Evolutionary conservation across 2,329 filamentous ascomycete genomes (phyloP).

Genomic region (Sodiomyces alkalinus): DNA sequence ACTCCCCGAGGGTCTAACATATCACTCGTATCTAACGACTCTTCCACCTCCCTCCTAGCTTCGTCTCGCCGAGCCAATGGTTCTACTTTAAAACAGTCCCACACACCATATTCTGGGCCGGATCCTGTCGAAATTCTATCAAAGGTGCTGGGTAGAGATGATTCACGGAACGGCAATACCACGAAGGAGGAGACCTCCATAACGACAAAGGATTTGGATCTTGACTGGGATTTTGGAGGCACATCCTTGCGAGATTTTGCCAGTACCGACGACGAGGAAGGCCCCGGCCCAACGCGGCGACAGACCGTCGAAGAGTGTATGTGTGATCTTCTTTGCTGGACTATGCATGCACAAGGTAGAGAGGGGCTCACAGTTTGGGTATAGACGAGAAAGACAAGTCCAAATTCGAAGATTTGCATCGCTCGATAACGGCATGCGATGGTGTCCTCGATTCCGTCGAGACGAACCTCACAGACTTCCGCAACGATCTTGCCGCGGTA

Average conservation of each 20-base stretch:
- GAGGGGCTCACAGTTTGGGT: constrained; percentile 5
- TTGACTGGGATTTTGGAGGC: constrained; percentile 64
- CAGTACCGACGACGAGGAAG: constrained; percentile 13
- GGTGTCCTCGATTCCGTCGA: constrained; percentile 89
- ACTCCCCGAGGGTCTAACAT: constrained; percentile 62
- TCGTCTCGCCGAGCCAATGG: constrained; percentile 51
- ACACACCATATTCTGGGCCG: constrained; percentile 33
- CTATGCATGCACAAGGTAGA: constrained; percentile 2
- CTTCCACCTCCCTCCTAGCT: constrained; percentile 58
- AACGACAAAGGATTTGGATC: constrained; percentile 37
- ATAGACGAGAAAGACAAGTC: constrained; percentile 65
- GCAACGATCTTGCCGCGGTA: constrained; percentile 80
- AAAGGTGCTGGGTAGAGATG: constrained; percentile 21
- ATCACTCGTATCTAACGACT: constrained; percentile 64
- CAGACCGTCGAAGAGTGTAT: constrained; percentile 61
- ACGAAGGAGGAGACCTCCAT: constrained; percentile 13
- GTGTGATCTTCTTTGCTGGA: constrained; percentile 12
- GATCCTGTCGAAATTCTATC: constrained; percentile 59
- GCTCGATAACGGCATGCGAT: constrained; percentile 80
- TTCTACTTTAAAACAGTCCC: constrained; percentile 47
- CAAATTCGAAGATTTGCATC: constrained; percentile 81
- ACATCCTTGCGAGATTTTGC: constrained; percentile 63
- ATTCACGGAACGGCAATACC: constrained; percentile 5
- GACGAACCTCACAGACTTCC: constrained; percentile 80
- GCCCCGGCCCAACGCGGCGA: constrained; percentile 24